Conservation (phyloP, 352 stramenopile genomes). For the Peronosclerospora sorghi region DNA sequence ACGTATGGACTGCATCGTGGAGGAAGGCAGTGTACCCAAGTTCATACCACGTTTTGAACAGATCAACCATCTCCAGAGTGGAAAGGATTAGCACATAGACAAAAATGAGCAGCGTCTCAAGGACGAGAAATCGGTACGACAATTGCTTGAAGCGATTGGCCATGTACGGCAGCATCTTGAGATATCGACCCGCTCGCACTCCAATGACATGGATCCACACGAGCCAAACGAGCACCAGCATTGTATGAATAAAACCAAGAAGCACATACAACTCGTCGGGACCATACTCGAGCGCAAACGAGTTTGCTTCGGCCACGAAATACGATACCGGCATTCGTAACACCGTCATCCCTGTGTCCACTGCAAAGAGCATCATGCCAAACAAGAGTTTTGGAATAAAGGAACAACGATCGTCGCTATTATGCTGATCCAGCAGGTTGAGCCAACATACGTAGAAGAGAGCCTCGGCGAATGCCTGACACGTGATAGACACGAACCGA, state of each 20-base stretch:
- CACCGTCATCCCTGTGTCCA: slow-evolving; percentile 51
- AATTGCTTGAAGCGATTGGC: slow-evolving; percentile 77
- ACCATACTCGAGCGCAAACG: slow-evolving; percentile 8
- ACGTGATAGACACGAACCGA: slow-evolving; percentile 51
- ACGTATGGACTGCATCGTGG: slow-evolving; percentile 56
- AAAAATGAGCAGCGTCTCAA: slow-evolving; percentile 67
- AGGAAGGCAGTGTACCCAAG: slow-evolving; percentile 60
- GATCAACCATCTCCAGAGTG: slow-evolving; percentile 49
- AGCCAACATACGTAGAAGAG: slow-evolving; percentile 78
- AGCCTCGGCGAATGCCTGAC: slow-evolving; percentile 55
- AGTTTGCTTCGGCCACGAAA: slow-evolving; percentile 2
- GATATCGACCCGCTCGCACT: slow-evolving; percentile 36
- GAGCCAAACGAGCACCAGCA: slow-evolving; percentile 57
- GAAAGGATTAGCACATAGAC: slow-evolving; percentile 62
- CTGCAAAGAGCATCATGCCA: slow-evolving; percentile 26
- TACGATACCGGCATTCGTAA: slow-evolving; percentile 56
- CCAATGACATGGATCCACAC: slow-evolving; percentile 57
- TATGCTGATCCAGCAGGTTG: slow-evolving; percentile 70
- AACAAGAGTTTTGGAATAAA: slow-evolving; percentile 24
- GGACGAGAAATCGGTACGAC: slow-evolving; percentile 75
- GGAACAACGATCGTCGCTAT: slow-evolving; percentile 24
- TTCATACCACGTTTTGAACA: slow-evolving; percentile 53
- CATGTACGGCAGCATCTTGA: slow-evolving; percentile 77
- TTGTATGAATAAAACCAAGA: slow-evolving; percentile 48
- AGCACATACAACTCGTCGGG: slow-evolving; percentile 52